Conservation (phyloP, 306 rosid genomes). For the Fragaria ananassa region DNA sequence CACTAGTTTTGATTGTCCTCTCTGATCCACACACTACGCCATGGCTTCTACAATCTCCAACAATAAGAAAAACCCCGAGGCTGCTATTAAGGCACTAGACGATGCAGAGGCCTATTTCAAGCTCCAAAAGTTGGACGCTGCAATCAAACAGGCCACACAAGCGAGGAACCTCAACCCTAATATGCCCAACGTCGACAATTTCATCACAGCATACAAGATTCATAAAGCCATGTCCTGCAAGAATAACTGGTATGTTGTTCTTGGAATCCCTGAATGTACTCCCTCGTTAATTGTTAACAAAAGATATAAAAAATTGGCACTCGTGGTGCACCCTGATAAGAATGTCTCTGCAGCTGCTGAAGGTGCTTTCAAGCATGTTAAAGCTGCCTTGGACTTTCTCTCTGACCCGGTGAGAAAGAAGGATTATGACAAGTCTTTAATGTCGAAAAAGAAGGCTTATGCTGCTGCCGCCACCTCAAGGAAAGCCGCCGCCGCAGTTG, state of each 20-base stretch:
- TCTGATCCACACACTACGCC: no score
- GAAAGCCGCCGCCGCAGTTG: background rate
- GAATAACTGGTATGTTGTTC: constrained; percentile 2
- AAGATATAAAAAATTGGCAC: background rate
- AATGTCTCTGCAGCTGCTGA: background rate
- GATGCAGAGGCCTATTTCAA: background rate
- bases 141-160: background rate
- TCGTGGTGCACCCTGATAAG: constrained; percentile 10
- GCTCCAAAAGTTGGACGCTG: background rate
- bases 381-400: constrained; percentile 4
- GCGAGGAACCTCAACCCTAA: background rate
- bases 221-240: background rate
- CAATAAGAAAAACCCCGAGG: no score
- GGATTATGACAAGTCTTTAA: constrained; percentile 2
- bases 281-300: background rate
- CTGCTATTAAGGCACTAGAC: background rate
- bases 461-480: background rate
- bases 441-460: background rate
- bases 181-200: background rate
- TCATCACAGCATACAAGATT: background rate
- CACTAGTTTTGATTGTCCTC: no score
- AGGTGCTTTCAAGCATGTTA: constrained; percentile 10
- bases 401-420: background rate
- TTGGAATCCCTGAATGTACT: background rate
- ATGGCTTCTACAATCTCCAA: no score